phyloP scores from a whole-genome alignment of 768 basidiomycete genomes.

The Erythrobasidium yunnanense region DNA sequence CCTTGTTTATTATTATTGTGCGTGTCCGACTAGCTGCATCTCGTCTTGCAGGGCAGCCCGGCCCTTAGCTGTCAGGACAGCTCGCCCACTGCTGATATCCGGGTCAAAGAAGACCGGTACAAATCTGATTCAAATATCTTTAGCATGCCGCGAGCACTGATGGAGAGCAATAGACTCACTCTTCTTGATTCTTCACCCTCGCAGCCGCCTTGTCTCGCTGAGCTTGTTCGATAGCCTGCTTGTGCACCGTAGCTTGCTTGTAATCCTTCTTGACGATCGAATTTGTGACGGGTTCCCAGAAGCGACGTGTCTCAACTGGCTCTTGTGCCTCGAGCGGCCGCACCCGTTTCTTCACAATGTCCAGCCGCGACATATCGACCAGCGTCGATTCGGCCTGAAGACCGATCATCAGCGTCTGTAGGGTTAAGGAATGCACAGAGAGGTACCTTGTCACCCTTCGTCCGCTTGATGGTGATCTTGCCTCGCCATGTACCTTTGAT shows the following conservation, averaged over 20 bases:
- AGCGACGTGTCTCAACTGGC: conserved; percentile 65
- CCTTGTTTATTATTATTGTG: too few relatives aligned
- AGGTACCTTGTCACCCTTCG: conserved; percentile 46
- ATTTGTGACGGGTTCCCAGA: conserved; percentile 55
- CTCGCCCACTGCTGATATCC: conserved; percentile 9
- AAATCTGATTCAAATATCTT: too few relatives aligned
- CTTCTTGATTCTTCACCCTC: conserved; percentile 64
- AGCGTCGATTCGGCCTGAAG: conserved; percentile 41
- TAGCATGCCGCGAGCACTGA: too few relatives aligned
- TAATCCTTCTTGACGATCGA: conserved; percentile 69
- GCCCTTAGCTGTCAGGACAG: conserved; percentile 1
- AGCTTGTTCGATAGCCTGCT: conserved; percentile 80
- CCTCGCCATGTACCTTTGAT: conserved; percentile 85
- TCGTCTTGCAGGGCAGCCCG: neutral
- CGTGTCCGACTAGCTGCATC: conserved; percentile 4
- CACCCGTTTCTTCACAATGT: conserved; percentile 68
- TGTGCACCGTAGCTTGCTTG: conserved; percentile 79
- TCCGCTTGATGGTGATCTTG: conserved; percentile 61
- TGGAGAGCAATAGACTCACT: conserved; percentile 41
- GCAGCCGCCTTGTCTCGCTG: conserved; percentile 83
- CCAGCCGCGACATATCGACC: conserved; percentile 62
- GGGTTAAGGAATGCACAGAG: neutral
- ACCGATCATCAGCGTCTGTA: neutral
- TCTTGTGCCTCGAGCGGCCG: conserved; percentile 70
- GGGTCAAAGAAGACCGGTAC: conserved; percentile 14